Evolutionary conservation across 768 basidiomycete genomes (phyloP).

Genomic region (Suillus decipiens): DNA sequence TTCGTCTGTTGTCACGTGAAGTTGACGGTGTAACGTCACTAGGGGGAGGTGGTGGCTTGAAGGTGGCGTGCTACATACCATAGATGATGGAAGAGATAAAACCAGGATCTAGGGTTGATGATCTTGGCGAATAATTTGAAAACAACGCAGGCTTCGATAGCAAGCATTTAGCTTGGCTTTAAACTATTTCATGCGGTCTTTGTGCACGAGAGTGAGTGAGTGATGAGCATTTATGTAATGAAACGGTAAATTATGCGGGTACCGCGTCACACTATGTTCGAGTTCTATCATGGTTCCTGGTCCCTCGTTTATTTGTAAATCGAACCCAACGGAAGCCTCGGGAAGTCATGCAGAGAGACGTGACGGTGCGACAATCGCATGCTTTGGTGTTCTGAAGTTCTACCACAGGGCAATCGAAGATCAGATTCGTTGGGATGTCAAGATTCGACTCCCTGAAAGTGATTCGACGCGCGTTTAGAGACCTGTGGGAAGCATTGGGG

Average conservation of each 20-base stretch:
- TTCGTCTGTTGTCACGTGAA: neutral
- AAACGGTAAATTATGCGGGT: constrained; percentile 18
- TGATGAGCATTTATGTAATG: constrained; percentile 14
- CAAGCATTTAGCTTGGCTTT: constrained; percentile 18
- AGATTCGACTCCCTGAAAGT: neutral
- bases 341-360: neutral
- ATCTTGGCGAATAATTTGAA: constrained; percentile 11
- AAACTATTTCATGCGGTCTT: constrained; percentile 18
- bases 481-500: neutral
- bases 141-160: constrained; percentile 17
- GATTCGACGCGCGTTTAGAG: neutral
- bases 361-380: neutral
- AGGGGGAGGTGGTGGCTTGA: neutral
- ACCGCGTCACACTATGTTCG: constrained; percentile 13
- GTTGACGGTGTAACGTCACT: too few species aligned
- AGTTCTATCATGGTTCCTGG: constrained; percentile 24
- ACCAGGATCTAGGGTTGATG: constrained; percentile 7
- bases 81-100: constrained; percentile 17
- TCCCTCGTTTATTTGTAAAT: constrained; percentile 5
- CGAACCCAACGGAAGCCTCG: too few species aligned
- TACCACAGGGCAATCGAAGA: neutral
- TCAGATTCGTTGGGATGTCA: neutral
- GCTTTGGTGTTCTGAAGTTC: neutral
- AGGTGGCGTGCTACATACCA: constrained; percentile 1
- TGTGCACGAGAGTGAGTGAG: constrained; percentile 20